Evolutionary conservation across 1,139 yeast genomes (phyloP), one percentile per base, ranked within the genome.

Genomic region (Scheffersomyces lignicola): DNA sequence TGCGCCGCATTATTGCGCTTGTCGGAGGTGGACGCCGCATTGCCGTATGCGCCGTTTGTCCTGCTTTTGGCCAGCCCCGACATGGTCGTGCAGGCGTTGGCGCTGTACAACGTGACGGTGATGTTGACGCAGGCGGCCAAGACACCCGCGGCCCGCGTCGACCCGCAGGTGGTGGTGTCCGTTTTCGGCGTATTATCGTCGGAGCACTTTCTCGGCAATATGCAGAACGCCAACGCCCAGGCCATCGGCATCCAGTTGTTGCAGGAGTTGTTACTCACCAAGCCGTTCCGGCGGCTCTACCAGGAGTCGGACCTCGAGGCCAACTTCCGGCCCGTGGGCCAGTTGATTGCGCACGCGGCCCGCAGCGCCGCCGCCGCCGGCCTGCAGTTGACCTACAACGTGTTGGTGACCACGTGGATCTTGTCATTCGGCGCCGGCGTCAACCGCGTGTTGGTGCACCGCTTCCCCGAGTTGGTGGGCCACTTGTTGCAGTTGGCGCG

Each of bases 351-450:
- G 14, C 45, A 47, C 18, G 61, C 61, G 55, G 62, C 71, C 17
- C 61, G 54, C 32, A 60, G 54, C 33, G 64, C 78, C 32, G 70
- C 80, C 40, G 69, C 75, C 32, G 70, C 81, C 23, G 83, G 82
- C 39, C 76, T 92, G 43, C 98, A 94, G 65, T 74, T 88, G 47
- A 89, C 85, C 54, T 92, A 92, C 63, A 78, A 86, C 54, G 73
- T 83, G 2, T 72, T 92, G 45, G 72, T 92, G 53, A 73, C 83
- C 18, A 68, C 87, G 34, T 92, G 98, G 98, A 71, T 89, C 31
- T 69, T 89, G 44, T 80, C 96, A 2, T 92, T 90, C 62, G 84
- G 78, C 54, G 59, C 65, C 9, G 56, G 62, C 30, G 76, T 84
- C 29, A 76, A 83, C 37, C 54, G 60, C 39, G 71, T 71, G 22